Evolutionary conservation across 2,329 filamentous ascomycete species (phyloP).

Genomic region (Fusarium odoratissimum): DNA sequence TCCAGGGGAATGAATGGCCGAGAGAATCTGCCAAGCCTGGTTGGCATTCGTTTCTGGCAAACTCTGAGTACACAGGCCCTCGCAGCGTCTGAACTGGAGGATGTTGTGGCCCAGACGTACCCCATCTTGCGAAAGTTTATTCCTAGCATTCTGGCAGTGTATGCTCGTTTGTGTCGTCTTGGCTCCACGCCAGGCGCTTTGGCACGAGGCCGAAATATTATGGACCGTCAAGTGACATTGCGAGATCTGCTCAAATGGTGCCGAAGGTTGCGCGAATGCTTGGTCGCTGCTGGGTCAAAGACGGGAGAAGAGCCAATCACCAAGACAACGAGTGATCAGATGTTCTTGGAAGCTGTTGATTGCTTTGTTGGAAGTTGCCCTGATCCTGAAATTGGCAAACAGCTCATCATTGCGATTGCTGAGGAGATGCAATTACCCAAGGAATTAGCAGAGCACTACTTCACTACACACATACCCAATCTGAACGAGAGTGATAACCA

Average conservation of each 20-base stretch:
- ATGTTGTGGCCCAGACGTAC: conserved; percentile 78
- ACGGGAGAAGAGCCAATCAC: conserved; percentile 76
- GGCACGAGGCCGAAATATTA: conserved; percentile 55
- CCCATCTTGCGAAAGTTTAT: conserved; percentile 74
- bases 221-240: conserved; percentile 70
- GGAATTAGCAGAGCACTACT: conserved; percentile 81
- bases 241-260: conserved; percentile 95
- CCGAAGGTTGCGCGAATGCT: conserved; percentile 74
- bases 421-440: conserved; percentile 89
- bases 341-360: conserved; percentile 93
- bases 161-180: conserved; percentile 63
- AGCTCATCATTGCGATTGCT: conserved; percentile 77
- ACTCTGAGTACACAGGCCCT: conserved; percentile 76
- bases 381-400: conserved; percentile 68
- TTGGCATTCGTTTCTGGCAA: conserved; percentile 90
- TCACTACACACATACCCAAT: conserved; percentile 77
- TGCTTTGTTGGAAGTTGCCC: conserved; percentile 88
- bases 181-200: conserved; percentile 57
- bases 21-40: conserved; percentile 76
- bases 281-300: conserved; percentile 70
- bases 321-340: conserved; percentile 80
- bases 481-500: conserved; percentile 70
- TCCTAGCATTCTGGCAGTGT: conserved; percentile 69
- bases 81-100: conserved; percentile 74
- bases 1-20: conserved; percentile 74